Evolutionary conservation across 2,329 filamentous ascomycete genomes (phyloP), one percentile per base, ranked within the genome.

Genomic region (Penicillium sp.): DNA sequence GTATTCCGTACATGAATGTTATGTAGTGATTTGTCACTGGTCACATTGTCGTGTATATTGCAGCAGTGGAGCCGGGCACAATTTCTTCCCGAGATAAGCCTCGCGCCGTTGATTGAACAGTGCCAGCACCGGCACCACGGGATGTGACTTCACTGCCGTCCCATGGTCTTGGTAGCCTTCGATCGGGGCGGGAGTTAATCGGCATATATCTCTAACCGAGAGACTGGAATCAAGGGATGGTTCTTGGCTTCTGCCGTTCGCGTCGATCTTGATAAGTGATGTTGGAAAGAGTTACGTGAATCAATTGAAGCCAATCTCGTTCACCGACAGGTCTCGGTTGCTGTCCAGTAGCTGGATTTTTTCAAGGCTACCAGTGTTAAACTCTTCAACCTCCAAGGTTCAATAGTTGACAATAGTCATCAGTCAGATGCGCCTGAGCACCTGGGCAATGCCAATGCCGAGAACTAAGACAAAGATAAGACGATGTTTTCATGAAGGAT

Each of bases 31-130:
- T 49, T 59, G 48, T 59, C 54, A 59, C 42, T 53, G 9, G 41
- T 32, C 22, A 2, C 14, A 13, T 31, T 9, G 38, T 48, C 42
- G 52, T 18, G 18, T 44, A 32, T 59, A 39, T 0, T 43, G 45
- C 54, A 48, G 50, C 46, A 50, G 6, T 31, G n/a, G 43, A 53
- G 14, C 45, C 36, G 31, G 50, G 39, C 10, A 14, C 16, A n/a
- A 34, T 24, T 18, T 43, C 13, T 22, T 41, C 21, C 14, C 16
- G 45, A 56, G 60, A 61, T 57, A 62, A 62, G 58, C 27, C 29
- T 53, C 21, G 13, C n/a, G 10, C 8, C 22, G 16, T 36, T 60
- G 53, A 60, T 60, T 60, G 58, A 44, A 45, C 39, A 38, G 18
- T 14, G 16, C 11, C 29, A 27, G 16, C 46, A 45, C 22, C 32